These are phyloP conservation scores for Candida gigantensis DNA, from an alignment of 1,139 yeast species.

Conservation along the genomic window DNA sequence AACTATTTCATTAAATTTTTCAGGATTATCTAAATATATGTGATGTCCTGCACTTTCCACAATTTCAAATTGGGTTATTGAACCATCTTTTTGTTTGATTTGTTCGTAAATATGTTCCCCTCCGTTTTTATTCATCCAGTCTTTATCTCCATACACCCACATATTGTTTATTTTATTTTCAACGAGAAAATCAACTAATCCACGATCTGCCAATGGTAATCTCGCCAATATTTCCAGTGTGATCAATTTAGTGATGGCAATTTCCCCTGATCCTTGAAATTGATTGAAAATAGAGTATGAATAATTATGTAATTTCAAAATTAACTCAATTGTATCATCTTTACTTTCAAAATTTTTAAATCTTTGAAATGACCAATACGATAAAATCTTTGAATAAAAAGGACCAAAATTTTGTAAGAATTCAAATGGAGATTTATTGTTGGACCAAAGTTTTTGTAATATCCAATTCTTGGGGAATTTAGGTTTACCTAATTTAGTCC, in stretches of 20 bases:
- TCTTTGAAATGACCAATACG: conserved; percentile 46
- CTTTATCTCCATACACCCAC: conserved; percentile 47
- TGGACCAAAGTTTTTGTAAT: conserved; percentile 38
- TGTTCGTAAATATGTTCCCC: conserved; percentile 36
- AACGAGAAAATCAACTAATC: conserved; percentile 32
- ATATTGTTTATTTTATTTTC: conserved; percentile 26
- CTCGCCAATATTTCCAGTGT: conserved; percentile 43
- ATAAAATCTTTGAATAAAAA: conserved; percentile 40
- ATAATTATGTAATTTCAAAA: conserved; percentile 42
- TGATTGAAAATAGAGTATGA: conserved; percentile 48
- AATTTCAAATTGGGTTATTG: conserved; percentile 22
- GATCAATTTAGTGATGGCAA: conserved; percentile 45
- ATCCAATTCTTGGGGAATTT: conserved; percentile 39
- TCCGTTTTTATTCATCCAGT: conserved; percentile 49
- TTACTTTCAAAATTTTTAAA: conserved; percentile 31
- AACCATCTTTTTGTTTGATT: conserved; percentile 16
- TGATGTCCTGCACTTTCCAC: conserved; percentile 47
- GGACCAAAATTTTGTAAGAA: conserved; percentile 42
- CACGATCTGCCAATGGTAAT: conserved; percentile 45
- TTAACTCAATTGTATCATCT: conserved; percentile 19
- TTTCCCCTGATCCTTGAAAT: conserved; percentile 46
- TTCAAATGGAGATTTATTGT: conserved; percentile 44
- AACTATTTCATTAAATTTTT: conserved; percentile 29
- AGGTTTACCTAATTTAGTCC: conserved; percentile 42
- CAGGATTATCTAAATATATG: conserved; percentile 42